These are phyloP conservation scores for Prunus dulcis DNA, from an alignment of 306 rosid species.

Conservation along the genomic window DNA sequence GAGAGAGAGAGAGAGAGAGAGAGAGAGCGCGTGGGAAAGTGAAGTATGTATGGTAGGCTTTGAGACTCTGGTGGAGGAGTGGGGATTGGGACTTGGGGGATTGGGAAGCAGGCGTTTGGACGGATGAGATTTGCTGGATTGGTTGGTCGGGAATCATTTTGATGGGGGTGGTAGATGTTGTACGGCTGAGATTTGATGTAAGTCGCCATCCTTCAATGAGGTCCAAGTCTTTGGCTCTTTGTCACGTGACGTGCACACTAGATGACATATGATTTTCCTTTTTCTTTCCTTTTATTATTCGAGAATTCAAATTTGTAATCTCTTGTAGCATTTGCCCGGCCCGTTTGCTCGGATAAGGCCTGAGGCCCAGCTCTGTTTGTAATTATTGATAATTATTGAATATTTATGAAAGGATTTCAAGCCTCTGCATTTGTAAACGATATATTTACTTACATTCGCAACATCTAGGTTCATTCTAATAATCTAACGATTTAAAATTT, in stretches of 20 bases:
- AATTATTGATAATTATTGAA: no score
- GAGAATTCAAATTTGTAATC: no score
- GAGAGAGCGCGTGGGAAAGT: constrained; percentile 4
- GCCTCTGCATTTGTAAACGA: no score
- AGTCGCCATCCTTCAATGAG: background rate
- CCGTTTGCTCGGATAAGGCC: no score
- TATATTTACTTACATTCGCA: no score
- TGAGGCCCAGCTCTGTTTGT: no score
- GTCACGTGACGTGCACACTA: constrained; percentile 16
- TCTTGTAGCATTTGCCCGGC: no score
- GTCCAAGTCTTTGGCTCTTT: background rate
- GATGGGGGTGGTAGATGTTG: background rate
- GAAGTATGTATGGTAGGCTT: background rate
- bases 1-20: background rate
- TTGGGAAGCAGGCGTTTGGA: constrained; percentile 21
- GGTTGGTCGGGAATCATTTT: background rate
- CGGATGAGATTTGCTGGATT: constrained; percentile 31
- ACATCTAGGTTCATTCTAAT: accelerated
- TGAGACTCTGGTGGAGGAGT: background rate
- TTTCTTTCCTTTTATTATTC: background rate
- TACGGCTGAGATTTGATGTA: constrained; percentile 16
- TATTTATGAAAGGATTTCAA: no score
- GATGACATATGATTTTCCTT: background rate
- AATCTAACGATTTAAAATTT: no score
- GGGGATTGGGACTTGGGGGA: background rate